A percentile compares a stretch with the other conserved stretches of the same genome.
Conservation (phyloP, 2,329 filamentous ascomycete species). For the Aaosphaeria pasadenensis region DNA sequence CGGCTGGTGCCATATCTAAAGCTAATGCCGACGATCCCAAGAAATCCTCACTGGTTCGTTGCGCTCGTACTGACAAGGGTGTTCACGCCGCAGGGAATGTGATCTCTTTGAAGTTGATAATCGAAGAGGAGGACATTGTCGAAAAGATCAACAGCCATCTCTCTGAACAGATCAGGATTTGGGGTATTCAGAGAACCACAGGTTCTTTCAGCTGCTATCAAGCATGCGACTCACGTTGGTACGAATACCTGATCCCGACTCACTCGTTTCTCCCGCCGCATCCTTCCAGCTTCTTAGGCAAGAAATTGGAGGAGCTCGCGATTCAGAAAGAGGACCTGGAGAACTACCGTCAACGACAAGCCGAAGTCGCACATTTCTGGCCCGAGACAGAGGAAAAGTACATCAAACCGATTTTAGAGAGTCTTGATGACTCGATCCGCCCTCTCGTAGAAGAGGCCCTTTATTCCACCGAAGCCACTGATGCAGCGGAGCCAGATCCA, state of each 20-base stretch:
- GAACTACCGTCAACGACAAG: conserved; percentile 65
- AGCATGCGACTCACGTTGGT: conserved; percentile 90
- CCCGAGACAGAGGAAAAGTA: conserved; percentile 73
- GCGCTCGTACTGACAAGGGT: conserved; percentile 94
- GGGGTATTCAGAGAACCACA: conserved; percentile 87
- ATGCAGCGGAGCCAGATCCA: conserved; percentile 27
- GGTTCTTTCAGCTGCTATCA: conserved; percentile 94
- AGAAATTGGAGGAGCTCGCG: conserved; percentile 75
- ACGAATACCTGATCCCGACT: conserved; percentile 94
- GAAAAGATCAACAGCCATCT: conserved; percentile 86
- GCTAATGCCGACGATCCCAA: conserved; percentile 95
- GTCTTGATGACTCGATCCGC: conserved; percentile 61
- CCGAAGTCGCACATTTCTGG: conserved; percentile 82
- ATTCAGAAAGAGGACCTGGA: conserved; percentile 71
- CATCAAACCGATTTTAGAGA: conserved; percentile 65
- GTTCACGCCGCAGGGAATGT: conserved; percentile 96
- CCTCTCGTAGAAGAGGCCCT: conserved; percentile 62
- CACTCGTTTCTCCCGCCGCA: conserved; percentile 92
- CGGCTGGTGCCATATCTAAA: conserved; percentile 90
- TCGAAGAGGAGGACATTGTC: conserved; percentile 84
- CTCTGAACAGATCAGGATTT: conserved; percentile 85
- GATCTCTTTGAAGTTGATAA: conserved; percentile 91
- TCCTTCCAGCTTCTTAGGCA: conserved; percentile 79
- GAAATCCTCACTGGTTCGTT: conserved; percentile 91
- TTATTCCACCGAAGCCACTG: conserved; percentile 40